These are phyloP conservation scores for Pseudocercospora pini-densiflorae DNA, from an alignment of 2,329 filamentous ascomycete species.

Conservation along the genomic window DNA sequence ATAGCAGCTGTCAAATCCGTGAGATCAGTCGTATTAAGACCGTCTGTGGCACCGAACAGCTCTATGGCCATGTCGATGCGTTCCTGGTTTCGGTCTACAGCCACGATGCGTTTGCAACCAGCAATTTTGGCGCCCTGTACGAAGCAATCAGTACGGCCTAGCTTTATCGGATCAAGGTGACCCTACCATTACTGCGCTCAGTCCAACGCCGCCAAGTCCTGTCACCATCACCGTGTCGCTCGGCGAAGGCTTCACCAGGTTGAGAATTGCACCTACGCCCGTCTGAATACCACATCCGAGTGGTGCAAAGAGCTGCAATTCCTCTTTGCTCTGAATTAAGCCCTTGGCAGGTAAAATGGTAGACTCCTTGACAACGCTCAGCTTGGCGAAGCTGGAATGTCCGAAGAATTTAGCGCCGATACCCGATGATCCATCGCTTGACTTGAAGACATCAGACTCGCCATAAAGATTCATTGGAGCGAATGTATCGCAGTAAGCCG, in stretches of 20 bases:
- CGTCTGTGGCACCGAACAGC: constrained; percentile 45
- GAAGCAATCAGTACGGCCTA: neutral
- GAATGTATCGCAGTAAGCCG: constrained; percentile 32
- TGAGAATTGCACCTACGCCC: constrained; percentile 33
- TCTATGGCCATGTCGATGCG: constrained; percentile 44
- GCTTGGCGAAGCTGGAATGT: constrained; percentile 33
- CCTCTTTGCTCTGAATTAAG: constrained; percentile 29
- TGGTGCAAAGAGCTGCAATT: constrained; percentile 32
- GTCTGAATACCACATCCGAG: constrained; percentile 37
- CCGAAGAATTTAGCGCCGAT: constrained; percentile 37
- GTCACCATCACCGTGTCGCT: constrained; percentile 31
- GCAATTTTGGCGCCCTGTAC: constrained; percentile 31
- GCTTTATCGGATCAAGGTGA: neutral
- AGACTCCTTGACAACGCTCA: constrained; percentile 31
- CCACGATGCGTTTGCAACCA: constrained; percentile 43
- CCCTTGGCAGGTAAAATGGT: constrained; percentile 29
- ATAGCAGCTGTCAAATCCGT: constrained; percentile 38
- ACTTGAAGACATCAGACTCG: constrained; percentile 27
- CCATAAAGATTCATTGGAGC: constrained; percentile 27
- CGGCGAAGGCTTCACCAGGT: constrained; percentile 29
- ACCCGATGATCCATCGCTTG: constrained; percentile 8
- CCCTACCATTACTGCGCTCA: constrained; percentile 45
- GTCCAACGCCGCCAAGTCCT: constrained; percentile 33
- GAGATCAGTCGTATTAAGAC: constrained; percentile 41
- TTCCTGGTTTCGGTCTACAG: constrained; percentile 41